phyloP scores from a whole-genome alignment of 2,329 filamentous ascomycete genomes.

The Epicoccum nigrum region DNA sequence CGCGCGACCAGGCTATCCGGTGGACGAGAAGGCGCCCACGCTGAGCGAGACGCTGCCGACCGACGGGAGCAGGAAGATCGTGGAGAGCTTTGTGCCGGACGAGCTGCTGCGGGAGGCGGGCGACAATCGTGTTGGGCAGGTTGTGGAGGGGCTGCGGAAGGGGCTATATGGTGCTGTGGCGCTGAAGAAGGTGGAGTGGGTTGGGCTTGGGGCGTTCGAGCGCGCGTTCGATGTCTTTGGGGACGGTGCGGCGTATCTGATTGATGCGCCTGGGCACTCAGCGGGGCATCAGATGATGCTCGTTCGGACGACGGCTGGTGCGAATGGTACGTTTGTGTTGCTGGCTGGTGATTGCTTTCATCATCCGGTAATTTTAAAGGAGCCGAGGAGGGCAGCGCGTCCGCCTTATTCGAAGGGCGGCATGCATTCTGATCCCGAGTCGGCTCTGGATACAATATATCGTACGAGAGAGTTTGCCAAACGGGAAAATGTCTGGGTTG shows the following conservation, averaged over 20 bases:
- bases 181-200: conserved; percentile 39
- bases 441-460: conserved; percentile 36
- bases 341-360: conserved; percentile 44
- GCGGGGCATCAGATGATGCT: conserved; percentile 57
- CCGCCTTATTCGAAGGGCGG: conserved; percentile 34
- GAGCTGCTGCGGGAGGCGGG: conserved; percentile 32
- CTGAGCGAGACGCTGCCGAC: conserved; percentile 52
- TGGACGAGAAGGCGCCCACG: conserved; percentile 31
- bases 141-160: conserved; percentile 27
- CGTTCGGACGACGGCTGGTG: conserved; percentile 24
- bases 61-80: conserved; percentile 53
- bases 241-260: conserved; percentile 56
- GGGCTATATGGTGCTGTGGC: conserved; percentile 39
- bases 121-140: conserved; percentile 35
- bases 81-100: conserved; percentile 36
- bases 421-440: conserved; percentile 39
- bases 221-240: conserved; percentile 55
- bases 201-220: conserved; percentile 52
- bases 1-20: conserved; percentile 39
- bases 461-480: conserved; percentile 30
- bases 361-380: conserved; percentile 35
- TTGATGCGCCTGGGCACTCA: conserved; percentile 60
- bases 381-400: conserved; percentile 36
- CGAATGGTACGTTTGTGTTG: conserved; percentile 34
- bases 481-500: conserved; percentile 37